These are phyloP conservation scores for Pichia sp. DNA, from an alignment of 1,139 yeast species.

Conservation along the genomic window DNA sequence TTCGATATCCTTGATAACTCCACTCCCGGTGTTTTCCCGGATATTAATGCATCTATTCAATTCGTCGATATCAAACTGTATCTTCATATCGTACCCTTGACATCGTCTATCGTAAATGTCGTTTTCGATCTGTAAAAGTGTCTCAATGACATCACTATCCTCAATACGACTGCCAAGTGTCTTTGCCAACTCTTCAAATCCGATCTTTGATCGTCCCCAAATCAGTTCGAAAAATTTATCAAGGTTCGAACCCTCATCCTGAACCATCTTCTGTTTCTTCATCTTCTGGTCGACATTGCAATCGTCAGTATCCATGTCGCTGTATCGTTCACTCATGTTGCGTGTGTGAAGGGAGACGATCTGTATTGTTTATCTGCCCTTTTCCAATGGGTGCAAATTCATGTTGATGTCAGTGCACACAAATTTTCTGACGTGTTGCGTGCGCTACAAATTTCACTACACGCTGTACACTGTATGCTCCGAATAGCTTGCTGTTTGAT, in stretches of 20 bases:
- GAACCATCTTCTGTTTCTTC: neutral
- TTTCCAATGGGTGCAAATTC: no score
- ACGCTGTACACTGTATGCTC: no score
- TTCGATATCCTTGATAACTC: neutral
- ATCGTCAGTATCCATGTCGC: neutral
- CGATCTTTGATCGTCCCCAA: slow-evolving; percentile 2
- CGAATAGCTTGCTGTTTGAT: no score
- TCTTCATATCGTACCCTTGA: neutral
- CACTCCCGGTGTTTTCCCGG: neutral
- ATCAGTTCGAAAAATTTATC: neutral
- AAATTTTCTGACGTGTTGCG: no score
- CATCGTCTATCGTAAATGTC: neutral
- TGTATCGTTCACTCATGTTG: neutral
- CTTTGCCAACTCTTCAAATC: slow-evolving; percentile 5
- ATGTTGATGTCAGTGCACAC: no score
- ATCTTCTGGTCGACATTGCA: neutral
- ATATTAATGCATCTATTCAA: neutral
- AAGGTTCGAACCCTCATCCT: neutral
- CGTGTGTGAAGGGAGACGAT: no score
- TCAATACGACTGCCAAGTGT: no score
- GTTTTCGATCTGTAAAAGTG: neutral
- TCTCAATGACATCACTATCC: neutral
- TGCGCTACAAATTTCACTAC: no score
- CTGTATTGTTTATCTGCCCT: no score
- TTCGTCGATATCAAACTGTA: neutral